These are phyloP conservation scores for Periconia macrospinosa DNA, from an alignment of 2,329 filamentous ascomycete genomes.

Conservation along the genomic window DNA sequence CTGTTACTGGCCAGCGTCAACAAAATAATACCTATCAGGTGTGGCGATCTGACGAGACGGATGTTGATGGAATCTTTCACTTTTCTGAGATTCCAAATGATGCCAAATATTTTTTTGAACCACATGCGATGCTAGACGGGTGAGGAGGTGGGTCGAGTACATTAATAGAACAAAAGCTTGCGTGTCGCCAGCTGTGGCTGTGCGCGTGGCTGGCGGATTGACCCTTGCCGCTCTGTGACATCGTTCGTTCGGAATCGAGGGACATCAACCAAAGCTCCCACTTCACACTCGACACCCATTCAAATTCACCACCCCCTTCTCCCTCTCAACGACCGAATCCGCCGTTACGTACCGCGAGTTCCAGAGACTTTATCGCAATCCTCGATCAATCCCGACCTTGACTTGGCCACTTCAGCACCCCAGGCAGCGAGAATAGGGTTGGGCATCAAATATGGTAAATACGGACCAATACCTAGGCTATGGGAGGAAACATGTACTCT, in stretches of 20 bases:
- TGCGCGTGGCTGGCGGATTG: background rate
- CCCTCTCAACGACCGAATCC: background rate
- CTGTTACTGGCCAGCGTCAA: too few relatives aligned
- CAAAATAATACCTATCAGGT: too few relatives aligned
- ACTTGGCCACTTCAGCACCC: background rate
- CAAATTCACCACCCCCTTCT: constrained; percentile 1
- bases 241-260: background rate
- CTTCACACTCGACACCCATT: constrained; percentile 16
- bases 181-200: background rate
- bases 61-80: too few relatives aligned
- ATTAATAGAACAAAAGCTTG: background rate
- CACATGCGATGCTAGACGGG: too few relatives aligned
- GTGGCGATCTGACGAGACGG: too few relatives aligned
- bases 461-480: constrained; percentile 7
- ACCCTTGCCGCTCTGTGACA: background rate
- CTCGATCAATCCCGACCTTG: background rate
- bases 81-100: too few relatives aligned
- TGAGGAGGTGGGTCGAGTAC: too few relatives aligned
- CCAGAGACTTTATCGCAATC: background rate
- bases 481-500: background rate
- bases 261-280: background rate
- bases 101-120: too few relatives aligned
- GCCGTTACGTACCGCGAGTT: background rate
- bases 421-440: constrained; percentile 25
- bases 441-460: constrained; percentile 38